Percentiles rank a stretch among this genome's conserved stretches.
These are phyloP conservation scores for Aspergillus sclerotioniger DNA, from an alignment of 495 filamentous ascomycete species.

Conservation along the genomic window DNA sequence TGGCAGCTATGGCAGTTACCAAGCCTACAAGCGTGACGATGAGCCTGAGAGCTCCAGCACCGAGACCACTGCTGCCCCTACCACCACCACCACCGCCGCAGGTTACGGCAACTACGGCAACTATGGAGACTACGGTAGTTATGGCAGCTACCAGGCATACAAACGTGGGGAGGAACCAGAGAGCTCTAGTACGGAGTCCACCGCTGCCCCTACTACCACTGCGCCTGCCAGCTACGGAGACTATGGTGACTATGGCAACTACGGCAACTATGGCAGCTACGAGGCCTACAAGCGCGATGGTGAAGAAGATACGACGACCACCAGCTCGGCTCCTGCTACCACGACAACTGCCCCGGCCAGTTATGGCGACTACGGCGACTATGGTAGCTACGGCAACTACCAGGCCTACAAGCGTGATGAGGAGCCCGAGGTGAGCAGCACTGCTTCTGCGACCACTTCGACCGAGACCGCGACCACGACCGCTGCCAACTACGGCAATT, in stretches of 20 bases:
- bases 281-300: constrained; percentile 7
- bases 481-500: background rate
- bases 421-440: too few relatives aligned
- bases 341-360: too few relatives aligned
- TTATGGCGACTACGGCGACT: background rate
- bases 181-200: background rate
- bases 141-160: constrained; percentile 14
- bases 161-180: background rate
- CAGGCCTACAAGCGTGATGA: background rate
- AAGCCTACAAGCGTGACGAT: constrained; percentile 6
- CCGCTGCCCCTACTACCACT: background rate
- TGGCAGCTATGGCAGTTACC: constrained; percentile 12
- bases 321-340: background rate
- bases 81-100: background rate
- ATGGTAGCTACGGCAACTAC: background rate
- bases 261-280: constrained; percentile 11
- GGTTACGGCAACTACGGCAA: constrained; percentile 16
- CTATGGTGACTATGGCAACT: constrained; percentile 5
- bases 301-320: background rate
- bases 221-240: constrained; percentile 7
- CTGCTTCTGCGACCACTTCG: too few relatives aligned
- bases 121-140: constrained; percentile 16
- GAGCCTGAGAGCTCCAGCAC: background rate
- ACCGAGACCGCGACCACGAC: background rate
- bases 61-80: background rate